A percentile compares a stretch with the other conserved stretches of the same genome.
Evolutionary conservation across 805 yeast species (phyloP).

Genomic region (Debaryomyces castellii): DNA sequence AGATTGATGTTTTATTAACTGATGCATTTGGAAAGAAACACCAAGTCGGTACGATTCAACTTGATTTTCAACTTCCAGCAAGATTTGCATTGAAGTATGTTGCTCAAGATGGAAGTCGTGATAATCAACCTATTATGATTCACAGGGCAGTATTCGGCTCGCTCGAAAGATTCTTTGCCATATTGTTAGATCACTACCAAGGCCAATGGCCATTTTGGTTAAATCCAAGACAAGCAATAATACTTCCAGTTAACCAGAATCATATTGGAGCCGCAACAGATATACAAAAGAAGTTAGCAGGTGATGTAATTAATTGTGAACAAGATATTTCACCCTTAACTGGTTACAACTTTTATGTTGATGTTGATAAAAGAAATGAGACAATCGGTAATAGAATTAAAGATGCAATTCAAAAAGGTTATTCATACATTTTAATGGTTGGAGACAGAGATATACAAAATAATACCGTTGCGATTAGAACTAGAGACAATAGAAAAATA

Average conservation of each 20-base stretch:
- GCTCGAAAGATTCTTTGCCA: constrained; percentile 87
- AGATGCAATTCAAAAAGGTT: constrained; percentile 73
- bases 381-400: constrained; percentile 80
- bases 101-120: constrained; percentile 45
- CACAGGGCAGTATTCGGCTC: constrained; percentile 97
- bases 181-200: constrained; percentile 81
- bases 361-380: constrained; percentile 70
- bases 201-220: constrained; percentile 99
- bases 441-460: constrained; percentile 79
- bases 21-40: constrained; percentile 81
- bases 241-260: constrained; percentile 73
- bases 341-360: constrained; percentile 66
- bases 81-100: constrained; percentile 75
- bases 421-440: constrained; percentile 75
- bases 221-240: constrained; percentile 84
- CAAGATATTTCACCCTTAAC: constrained; percentile 53
- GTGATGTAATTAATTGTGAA: constrained; percentile 35
- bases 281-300: constrained; percentile 45
- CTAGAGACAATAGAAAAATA: constrained; percentile 49
- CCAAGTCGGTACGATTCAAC: constrained; percentile 93
- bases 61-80: constrained; percentile 91
- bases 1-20: constrained; percentile 79
- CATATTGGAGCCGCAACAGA: constrained; percentile 57
- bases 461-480: constrained; percentile 62
- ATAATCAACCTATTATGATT: constrained; percentile 83